Conservation (phyloP, 2,329 filamentous ascomycete genomes). For the Aspergillus caelatus region DNA sequence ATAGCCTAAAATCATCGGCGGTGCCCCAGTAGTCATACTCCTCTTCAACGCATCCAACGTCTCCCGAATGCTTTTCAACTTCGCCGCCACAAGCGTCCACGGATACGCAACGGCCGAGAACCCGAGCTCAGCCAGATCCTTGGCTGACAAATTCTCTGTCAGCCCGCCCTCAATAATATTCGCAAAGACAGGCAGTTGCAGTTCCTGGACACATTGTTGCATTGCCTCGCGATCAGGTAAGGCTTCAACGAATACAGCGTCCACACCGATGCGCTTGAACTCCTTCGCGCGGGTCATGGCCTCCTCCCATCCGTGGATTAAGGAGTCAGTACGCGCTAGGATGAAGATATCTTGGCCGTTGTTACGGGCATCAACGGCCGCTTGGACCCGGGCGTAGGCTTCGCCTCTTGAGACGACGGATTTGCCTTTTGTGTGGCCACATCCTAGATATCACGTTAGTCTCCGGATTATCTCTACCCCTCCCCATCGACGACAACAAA, state of each 20-base stretch:
- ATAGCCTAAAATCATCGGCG: conserved; percentile 49
- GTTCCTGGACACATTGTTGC: conserved; percentile 40
- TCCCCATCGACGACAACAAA: too few species aligned
- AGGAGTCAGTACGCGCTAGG: conserved; percentile 49
- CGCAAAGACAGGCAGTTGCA: conserved; percentile 45
- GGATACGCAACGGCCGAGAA: conserved; percentile 49
- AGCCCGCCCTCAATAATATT: conserved; percentile 51
- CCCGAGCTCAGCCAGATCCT: conserved; percentile 43
- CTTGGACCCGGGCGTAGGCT: conserved; percentile 51
- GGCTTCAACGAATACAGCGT: conserved; percentile 51
- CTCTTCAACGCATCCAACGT: conserved; percentile 43
- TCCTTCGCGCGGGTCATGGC: conserved; percentile 46
- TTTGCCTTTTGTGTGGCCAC: conserved; percentile 52
- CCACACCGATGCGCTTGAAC: conserved; percentile 49
- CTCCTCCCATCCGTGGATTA: conserved; percentile 47
- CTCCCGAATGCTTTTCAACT: conserved; percentile 43
- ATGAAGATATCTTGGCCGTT: conserved; percentile 52
- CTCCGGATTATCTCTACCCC: too few species aligned
- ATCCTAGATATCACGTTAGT: conserved; percentile 30
- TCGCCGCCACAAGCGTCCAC: conserved; percentile 50
- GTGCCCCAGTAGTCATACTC: conserved; percentile 45
- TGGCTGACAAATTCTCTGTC: conserved; percentile 46
- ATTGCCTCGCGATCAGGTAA: conserved; percentile 49
- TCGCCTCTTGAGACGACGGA: conserved; percentile 49
- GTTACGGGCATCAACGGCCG: conserved; percentile 50